These are phyloP conservation scores for Acacia confusa DNA, from an alignment of 306 rosid genomes.

Conservation along the genomic window DNA sequence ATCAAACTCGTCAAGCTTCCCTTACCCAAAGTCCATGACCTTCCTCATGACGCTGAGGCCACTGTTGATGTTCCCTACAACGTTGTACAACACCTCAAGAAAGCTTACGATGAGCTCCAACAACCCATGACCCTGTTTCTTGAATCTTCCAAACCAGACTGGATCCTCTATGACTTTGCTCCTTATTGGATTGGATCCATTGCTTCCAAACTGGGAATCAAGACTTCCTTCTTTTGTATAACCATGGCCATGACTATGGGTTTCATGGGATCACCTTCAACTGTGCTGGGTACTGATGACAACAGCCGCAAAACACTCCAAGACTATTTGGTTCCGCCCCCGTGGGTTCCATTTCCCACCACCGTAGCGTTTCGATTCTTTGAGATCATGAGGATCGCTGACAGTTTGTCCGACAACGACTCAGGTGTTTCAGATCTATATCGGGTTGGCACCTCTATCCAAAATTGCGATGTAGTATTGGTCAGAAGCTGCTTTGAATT, in stretches of 20 bases:
- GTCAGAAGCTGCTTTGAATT: slow-evolving; percentile 28
- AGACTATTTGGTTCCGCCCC: background rate
- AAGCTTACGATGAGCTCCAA: background rate
- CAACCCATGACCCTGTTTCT: background rate
- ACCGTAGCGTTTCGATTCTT: background rate
- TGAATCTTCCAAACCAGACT: slow-evolving; percentile 32
- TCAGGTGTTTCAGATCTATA: slow-evolving; percentile 18
- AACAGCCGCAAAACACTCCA: background rate
- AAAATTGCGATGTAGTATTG: background rate
- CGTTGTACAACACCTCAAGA: background rate
- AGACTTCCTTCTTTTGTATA: background rate
- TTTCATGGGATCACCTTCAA: background rate
- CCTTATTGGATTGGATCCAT: background rate
- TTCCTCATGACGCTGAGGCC: background rate
- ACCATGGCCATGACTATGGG: background rate
- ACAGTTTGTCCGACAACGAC: background rate
- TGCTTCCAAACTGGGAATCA: background rate
- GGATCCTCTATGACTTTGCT: background rate
- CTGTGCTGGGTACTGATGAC: background rate
- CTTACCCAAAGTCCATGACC: background rate
- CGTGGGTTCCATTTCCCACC: background rate
- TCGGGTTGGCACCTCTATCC: background rate
- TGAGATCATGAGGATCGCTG: background rate
- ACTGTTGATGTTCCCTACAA: background rate
- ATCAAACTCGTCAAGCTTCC: background rate